Evolutionary conservation across 495 filamentous ascomycete genomes (phyloP).

Genomic region (Sphaerosporella brunnea): DNA sequence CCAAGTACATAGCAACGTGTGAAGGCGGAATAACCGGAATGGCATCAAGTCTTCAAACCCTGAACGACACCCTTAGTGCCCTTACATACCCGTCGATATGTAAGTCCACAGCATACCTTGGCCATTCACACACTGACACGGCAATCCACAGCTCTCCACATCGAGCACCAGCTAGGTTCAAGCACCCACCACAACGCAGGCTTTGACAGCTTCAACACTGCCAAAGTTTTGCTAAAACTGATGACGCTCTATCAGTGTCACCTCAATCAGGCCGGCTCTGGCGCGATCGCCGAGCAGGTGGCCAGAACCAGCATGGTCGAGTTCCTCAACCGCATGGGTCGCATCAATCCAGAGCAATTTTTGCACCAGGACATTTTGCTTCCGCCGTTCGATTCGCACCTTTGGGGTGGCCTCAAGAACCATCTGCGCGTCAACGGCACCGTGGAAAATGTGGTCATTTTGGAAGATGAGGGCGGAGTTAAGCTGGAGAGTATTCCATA

Average conservation of each 20-base stretch:
- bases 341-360: neutral
- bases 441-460: slow-evolving; percentile 35
- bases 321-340: slow-evolving; percentile 10
- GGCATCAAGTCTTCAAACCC: slow-evolving; percentile 34
- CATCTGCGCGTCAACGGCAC: slow-evolving; percentile 49
- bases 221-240: slow-evolving; percentile 37
- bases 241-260: slow-evolving; percentile 13
- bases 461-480: neutral
- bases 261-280: slow-evolving; percentile 11
- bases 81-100: slow-evolving; percentile 13
- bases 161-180: neutral
- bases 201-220: slow-evolving; percentile 51
- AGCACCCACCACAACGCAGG: slow-evolving; percentile 43
- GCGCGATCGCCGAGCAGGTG: slow-evolving; percentile 6
- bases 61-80: slow-evolving; percentile 15
- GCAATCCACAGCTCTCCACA: slow-evolving; percentile 10
- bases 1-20: slow-evolving; percentile 54
- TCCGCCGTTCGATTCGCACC: slow-evolving; percentile 24
- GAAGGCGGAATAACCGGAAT: slow-evolving; percentile 25
- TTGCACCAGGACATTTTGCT: slow-evolving; percentile 10
- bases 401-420: slow-evolving; percentile 49
- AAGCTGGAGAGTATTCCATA: too few relatives aligned
- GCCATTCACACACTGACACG: neutral
- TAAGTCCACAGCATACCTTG: too few relatives aligned
- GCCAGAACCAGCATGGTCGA: slow-evolving; percentile 5